A percentile compares a stretch with the other conserved stretches of the same genome.
Conservation (phyloP, 2,329 filamentous ascomycete genomes). For the Juglanconis sp. region DNA sequence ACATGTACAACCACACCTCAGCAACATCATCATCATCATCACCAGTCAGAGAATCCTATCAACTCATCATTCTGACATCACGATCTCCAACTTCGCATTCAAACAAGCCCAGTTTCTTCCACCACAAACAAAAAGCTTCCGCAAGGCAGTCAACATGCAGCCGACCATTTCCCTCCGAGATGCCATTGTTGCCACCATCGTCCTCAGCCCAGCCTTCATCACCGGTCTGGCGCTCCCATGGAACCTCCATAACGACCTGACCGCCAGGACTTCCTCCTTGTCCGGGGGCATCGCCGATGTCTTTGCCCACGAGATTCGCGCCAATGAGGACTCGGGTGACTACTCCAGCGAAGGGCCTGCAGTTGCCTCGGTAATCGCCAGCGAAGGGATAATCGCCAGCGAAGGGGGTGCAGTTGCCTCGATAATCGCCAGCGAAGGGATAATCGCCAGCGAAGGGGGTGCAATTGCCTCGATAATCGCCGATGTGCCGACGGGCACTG, state of each 20-base stretch:
- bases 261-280: neutral
- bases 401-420: neutral
- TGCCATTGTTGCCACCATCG: conserved; percentile 6
- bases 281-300: neutral
- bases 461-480: too few species aligned
- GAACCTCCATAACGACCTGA: neutral
- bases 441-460: neutral
- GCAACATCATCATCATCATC: neutral
- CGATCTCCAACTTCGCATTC: neutral
- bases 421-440: too few species aligned
- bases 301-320: neutral
- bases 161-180: conserved; percentile 1
- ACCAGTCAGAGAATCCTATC: too few species aligned
- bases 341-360: neutral
- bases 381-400: too few species aligned
- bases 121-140: neutral
- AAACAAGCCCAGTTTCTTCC: neutral
- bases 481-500: too few species aligned
- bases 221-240: conserved; percentile 6
- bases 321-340: neutral
- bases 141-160: conserved; percentile 4
- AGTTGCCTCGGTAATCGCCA: too few species aligned
- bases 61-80: neutral
- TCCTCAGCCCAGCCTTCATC: conserved; percentile 12
- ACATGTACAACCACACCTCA: neutral